A percentile compares a stretch with the other conserved stretches of the same genome.
Evolutionary conservation across 2,329 filamentous ascomycete genomes (phyloP).

Genomic region (Ceratocystis diversiconidia): DNA sequence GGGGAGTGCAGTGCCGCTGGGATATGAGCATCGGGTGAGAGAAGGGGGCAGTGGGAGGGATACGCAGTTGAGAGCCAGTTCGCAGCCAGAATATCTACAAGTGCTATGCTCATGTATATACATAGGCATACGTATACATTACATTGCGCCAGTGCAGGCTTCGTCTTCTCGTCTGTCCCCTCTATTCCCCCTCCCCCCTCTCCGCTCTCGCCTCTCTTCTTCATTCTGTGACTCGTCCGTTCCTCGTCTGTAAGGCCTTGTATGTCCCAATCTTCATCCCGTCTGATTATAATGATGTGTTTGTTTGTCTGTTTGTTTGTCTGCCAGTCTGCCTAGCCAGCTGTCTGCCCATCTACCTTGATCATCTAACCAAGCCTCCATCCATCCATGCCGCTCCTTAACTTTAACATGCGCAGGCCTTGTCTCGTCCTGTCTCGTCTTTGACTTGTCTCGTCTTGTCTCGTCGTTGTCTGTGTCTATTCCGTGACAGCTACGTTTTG

Average conservation of each 20-base stretch:
- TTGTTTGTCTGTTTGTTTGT: not conserved
- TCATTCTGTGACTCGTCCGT: not conserved
- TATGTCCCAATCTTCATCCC: not conserved
- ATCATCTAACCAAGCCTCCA: not conserved
- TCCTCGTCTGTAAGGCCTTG: not conserved
- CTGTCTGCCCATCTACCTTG: not conserved
- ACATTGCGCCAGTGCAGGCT: not conserved
- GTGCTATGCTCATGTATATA: not conserved
- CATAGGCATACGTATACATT: not conserved
- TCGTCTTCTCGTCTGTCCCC: not conserved
- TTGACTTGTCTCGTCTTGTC: not conserved
- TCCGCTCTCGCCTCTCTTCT: not conserved
- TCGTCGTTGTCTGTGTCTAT: conserved; percentile 2
- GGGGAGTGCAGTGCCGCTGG: too few species aligned
- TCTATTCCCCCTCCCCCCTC: not conserved
- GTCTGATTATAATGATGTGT: not conserved
- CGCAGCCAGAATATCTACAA: too few species aligned
- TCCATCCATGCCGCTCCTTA: not conserved
- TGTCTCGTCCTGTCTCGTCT: conserved; percentile 1
- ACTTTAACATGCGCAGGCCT: not conserved
- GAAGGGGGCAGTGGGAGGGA: too few species aligned
- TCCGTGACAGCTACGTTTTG: conserved; percentile 5
- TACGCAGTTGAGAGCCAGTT: too few species aligned
- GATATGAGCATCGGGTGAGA: not conserved
- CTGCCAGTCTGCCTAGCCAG: not conserved